Base-by-base conservation (phyloP, 768 basidiomycete species). In the Leccinellum rugosiceps region DNA sequence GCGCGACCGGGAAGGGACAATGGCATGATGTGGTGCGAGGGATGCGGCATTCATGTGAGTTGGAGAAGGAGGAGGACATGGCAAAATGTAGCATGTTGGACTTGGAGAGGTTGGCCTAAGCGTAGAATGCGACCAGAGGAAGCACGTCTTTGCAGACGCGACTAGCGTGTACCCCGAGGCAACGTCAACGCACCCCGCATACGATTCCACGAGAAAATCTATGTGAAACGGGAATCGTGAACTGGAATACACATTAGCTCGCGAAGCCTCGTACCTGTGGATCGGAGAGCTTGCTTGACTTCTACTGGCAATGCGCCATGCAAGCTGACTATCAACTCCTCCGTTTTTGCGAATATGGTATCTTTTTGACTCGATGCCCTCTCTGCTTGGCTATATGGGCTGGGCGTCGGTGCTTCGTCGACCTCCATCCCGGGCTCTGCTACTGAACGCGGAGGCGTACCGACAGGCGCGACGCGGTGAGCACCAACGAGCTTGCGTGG, bases 81-180 rank as follows among this genome's bases (percentile, higher is more conserved):
- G 77, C 63, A 92, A 90, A 46, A 92, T 91, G 63, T 92, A 92
- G 68, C 90, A 91, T 11, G 89, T 92, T 9, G 88, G 88, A 15
- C 69, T 70, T 26, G 69, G 64, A 10, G 69, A 70, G 34, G 82
- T 83, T 26, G 87, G 85, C 68, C 82, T 85, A 56, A 88, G 77
- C 2, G 85, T 82, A 77, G 85, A 80, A 74, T 92, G 87, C 59
- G 89, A 87, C 90, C 90, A 92, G 48, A 91, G 86, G 71, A 89
- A 92, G 69, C 88, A 91, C 9, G 87, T 89, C 65, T 83, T 81
- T 7, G 77, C 73, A 25, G 90, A 90, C 17, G 83, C 82, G 23
- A 90, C 82, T 38, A 92, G 79, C 11, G 89, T 83, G 67, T 88
- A 91, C 7, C 88, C 88, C 9, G 89, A 90, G 49, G 77, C 54